Conservation (phyloP, 179 eudicot species). For the Vitellaria paradoxa region DNA sequence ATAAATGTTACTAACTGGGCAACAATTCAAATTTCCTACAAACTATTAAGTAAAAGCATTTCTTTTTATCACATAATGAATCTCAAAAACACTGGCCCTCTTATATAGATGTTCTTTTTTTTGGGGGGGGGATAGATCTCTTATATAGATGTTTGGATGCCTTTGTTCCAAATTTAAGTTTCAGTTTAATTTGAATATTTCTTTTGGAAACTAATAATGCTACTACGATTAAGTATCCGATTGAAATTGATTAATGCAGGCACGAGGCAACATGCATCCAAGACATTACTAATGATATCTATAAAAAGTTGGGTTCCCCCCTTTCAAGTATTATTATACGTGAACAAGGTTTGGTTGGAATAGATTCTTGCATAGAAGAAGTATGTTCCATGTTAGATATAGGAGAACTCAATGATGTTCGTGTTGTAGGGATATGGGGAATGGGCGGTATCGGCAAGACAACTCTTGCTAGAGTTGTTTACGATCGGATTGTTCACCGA, state of each 20-base stretch:
- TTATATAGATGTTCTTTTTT: too few relatives aligned
- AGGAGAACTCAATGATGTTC: not conserved
- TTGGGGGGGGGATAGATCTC: too few relatives aligned
- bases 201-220: too few relatives aligned
- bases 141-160: too few relatives aligned
- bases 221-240: too few relatives aligned
- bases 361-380: not conserved
- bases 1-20: too few relatives aligned
- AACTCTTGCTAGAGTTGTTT: slow-evolving; percentile 8
- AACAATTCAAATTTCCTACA: too few relatives aligned
- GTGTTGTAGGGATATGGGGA: slow-evolving; percentile 10
- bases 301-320: not conserved
- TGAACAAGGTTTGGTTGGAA: slow-evolving; percentile 1
- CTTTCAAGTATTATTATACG: not conserved
- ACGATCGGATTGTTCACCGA: not conserved
- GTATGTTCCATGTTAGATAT: not conserved
- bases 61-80: too few relatives aligned
- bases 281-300: slow-evolving; percentile 4
- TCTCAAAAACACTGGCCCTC: too few relatives aligned
- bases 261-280: slow-evolving; percentile 1
- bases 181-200: too few relatives aligned
- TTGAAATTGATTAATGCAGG: slow-evolving; percentile 1
- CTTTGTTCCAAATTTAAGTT: too few relatives aligned
- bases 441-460: slow-evolving; percentile 16
- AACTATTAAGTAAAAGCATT: too few relatives aligned